Conservation (phyloP, 2,329 filamentous ascomycete genomes). For the Periconia sp. region DNA sequence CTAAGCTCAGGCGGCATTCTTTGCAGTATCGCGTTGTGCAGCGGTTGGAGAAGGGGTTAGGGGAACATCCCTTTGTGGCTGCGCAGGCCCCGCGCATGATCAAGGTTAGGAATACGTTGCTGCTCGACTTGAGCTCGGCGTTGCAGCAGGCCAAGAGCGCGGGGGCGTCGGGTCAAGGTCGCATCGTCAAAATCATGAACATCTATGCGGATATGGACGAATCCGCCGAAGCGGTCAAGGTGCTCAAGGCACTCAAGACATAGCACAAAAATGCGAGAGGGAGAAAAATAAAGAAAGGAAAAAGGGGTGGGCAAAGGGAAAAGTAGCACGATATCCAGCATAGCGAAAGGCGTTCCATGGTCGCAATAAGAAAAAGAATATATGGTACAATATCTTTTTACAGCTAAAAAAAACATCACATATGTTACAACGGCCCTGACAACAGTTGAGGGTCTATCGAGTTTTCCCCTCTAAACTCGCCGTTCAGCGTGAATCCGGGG, state of each 20-base stretch:
- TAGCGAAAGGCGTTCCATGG: slow-evolving; percentile 27
- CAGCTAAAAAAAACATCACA: slow-evolving; percentile 16
- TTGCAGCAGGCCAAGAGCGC: slow-evolving; percentile 58
- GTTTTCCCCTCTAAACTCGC: slow-evolving; percentile 64
- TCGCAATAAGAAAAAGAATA: slow-evolving; percentile 4
- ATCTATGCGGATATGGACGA: slow-evolving; percentile 66
- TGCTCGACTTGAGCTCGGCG: slow-evolving; percentile 66
- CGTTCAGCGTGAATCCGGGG: slow-evolving; percentile 84
- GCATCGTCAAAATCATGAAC: slow-evolving; percentile 58
- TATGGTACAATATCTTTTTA: slow-evolving; percentile 41
- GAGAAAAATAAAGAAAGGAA: too few species aligned
- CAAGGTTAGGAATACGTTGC: slow-evolving; percentile 62
- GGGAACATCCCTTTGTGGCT: slow-evolving; percentile 64
- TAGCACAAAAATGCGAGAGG: neutral
- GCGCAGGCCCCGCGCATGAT: slow-evolving; percentile 58
- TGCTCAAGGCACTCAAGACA: slow-evolving; percentile 49
- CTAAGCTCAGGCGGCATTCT: slow-evolving; percentile 57
- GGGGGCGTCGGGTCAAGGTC: slow-evolving; percentile 41
- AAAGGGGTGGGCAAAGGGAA: neutral
- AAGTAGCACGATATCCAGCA: slow-evolving; percentile 6
- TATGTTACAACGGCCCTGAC: slow-evolving; percentile 33
- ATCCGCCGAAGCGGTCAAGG: slow-evolving; percentile 59
- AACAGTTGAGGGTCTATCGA: slow-evolving; percentile 45
- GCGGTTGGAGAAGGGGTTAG: slow-evolving; percentile 54
- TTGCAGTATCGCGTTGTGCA: slow-evolving; percentile 61